A percentile compares a stretch with the other conserved stretches of the same genome.
phyloP scores from a whole-genome alignment of 306 rosid genomes.

The Lotus japonicus region DNA sequence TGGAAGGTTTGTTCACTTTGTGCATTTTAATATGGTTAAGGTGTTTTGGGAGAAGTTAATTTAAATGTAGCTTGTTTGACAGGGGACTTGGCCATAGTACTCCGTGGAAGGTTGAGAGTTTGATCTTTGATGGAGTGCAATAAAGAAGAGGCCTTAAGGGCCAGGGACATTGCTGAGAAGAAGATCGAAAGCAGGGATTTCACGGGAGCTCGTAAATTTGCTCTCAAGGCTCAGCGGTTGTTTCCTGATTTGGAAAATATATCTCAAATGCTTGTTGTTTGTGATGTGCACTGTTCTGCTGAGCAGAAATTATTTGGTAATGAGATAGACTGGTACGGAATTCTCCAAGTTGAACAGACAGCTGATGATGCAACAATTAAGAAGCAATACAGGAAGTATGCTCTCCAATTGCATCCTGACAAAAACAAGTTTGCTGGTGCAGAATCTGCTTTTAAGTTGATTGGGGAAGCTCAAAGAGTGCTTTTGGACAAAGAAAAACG shows the following conservation, averaged over 20 bases:
- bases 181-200: constrained; percentile 78
- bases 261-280: constrained; percentile 70
- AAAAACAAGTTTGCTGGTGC: constrained; percentile 91
- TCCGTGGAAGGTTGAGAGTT: constrained; percentile 18
- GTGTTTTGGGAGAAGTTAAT: background rate
- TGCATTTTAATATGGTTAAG: constrained; percentile 11
- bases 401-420: constrained; percentile 94
- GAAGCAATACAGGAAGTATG: constrained; percentile 83
- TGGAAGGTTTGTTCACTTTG: background rate
- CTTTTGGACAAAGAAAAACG: constrained; percentile 74
- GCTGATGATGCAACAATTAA: constrained; percentile 66
- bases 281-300: constrained; percentile 83
- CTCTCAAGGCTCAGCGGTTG: constrained; percentile 70
- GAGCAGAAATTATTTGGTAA: constrained; percentile 49
- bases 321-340: constrained; percentile 87
- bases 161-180: constrained; percentile 68
- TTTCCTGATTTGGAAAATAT: constrained; percentile 75
- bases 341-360: constrained; percentile 73
- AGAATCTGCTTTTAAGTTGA: constrained; percentile 92
- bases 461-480: constrained; percentile 80
- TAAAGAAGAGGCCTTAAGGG: constrained; percentile 94
- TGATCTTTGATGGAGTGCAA: constrained; percentile 72
- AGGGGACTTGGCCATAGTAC: constrained; percentile 12
- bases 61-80: constrained; percentile 16
- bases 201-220: constrained; percentile 65